Evolutionary conservation across 2,329 filamentous ascomycete species (phyloP), one percentile per base, ranked within the genome.

Genomic region (Clonostachys chloroleuca): DNA sequence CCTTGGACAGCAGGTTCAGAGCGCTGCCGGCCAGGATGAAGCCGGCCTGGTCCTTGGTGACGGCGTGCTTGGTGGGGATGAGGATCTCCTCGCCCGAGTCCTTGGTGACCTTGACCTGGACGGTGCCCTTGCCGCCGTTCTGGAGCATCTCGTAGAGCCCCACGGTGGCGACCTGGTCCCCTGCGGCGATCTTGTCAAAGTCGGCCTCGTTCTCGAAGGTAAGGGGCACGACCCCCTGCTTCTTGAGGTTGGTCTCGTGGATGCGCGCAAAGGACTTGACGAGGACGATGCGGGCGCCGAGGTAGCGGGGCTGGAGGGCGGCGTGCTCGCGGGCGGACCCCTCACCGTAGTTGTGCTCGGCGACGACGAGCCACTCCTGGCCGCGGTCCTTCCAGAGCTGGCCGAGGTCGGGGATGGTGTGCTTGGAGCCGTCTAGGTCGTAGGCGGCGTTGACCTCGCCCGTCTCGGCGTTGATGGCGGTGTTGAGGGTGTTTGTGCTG

Each of bases 341-440:
- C 67, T 96, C 91, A 54, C 92, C 91, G 71, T 96, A 96, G 78
- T 99, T 99, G 72, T 95, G 90, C 74, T 99, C 94, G 16, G 92
- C 94, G 30, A 99, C 89, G 12, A 97, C 91, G 48, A 97, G 80
- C 94, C 94, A 99, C 52, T 87, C 81, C 56, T 82, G 81, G 9
- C 80, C 81, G 54, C 83, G 74, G 18, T 80, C 75, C 65, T 90
- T 90, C 92, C 92, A 99, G 54, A 81, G 79, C 63, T 83, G 82
- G 2, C 86, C 94, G 12, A 99, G 83, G 52, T 94, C 90, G 5
- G 92, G 92, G 62, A 97, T 96, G 34, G 88, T 86, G 59, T 83
- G 78, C 59, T 74, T 75, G 49, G 76, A 78, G 58, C 90, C 90
- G 63, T 91, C 85, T 49, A 87, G 72, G 66, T 99, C 94, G 70